phyloP scores from a whole-genome alignment of 495 filamentous ascomycete genomes.

The Xylaria sp. region DNA sequence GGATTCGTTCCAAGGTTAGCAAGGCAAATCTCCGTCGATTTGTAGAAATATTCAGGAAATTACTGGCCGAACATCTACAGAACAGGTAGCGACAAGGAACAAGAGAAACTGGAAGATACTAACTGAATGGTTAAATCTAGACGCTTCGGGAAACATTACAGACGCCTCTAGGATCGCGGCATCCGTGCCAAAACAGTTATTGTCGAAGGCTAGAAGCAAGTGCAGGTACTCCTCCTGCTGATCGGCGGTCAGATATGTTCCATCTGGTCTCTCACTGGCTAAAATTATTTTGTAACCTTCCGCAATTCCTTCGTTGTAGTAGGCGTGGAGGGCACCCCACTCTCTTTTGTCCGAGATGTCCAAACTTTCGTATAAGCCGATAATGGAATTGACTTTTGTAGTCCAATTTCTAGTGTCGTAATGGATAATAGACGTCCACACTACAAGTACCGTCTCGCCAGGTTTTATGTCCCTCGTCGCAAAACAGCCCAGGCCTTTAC shows the following conservation, averaged over 20 bases:
- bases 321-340: not conserved
- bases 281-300: not conserved
- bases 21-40: not conserved
- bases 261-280: not conserved
- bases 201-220: not conserved
- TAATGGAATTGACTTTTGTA: not conserved
- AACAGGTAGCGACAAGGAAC: not conserved
- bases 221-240: not conserved
- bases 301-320: not conserved
- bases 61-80: not conserved
- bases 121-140: constrained; percentile 24
- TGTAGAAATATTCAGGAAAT: not conserved
- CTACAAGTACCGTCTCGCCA: not conserved
- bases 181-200: not conserved
- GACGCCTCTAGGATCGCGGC: not conserved
- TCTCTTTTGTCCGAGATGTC: not conserved
- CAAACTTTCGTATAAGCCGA: constrained; percentile 2
- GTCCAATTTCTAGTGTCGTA: not conserved
- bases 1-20: not conserved
- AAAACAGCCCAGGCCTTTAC: constrained; percentile 18
- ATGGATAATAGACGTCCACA: not conserved
- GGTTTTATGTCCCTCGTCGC: constrained; percentile 15
- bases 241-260: not conserved
- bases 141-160: not conserved
- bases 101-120: not conserved